Percentiles rank a stretch among this genome's conserved stretches.
Evolutionary conservation across 805 yeast species (phyloP).

Genomic region (Cyberlindnera nakhonratchasimensis): DNA sequence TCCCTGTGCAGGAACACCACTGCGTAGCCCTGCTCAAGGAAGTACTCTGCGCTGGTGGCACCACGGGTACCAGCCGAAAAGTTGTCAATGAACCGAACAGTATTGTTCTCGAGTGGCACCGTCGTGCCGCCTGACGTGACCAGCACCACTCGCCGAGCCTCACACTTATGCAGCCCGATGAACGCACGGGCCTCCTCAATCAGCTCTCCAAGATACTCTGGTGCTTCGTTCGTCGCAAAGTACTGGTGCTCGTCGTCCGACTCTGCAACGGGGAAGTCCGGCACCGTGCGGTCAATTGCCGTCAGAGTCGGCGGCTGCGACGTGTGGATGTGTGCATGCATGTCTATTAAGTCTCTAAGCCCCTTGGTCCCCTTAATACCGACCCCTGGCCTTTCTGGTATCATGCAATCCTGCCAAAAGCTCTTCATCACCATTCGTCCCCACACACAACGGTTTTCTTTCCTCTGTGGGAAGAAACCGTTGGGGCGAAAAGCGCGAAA

Average conservation of each 20-base stretch:
- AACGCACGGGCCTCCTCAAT: conserved; percentile 56
- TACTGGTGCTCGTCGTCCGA: conserved; percentile 68
- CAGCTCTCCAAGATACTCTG: conserved; percentile 65
- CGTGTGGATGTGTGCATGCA: conserved; percentile 43
- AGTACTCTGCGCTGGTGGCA: conserved; percentile 91
- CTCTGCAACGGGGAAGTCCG: conserved; percentile 76
- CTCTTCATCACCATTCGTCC: no score
- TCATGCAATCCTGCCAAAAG: no score
- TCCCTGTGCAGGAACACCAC: conserved; percentile 92
- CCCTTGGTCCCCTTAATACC: no score
- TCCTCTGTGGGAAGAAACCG: no score
- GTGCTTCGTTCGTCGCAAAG: conserved; percentile 70
- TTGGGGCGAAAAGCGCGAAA: no score
- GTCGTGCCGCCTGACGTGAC: conserved; percentile 98
- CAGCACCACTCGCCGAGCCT: conserved; percentile 56
- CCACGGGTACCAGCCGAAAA: conserved; percentile 98
- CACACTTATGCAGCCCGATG: conserved; percentile 48
- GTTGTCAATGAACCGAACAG: conserved; percentile 94
- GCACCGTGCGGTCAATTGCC: conserved; percentile 78
- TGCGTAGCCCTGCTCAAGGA: conserved; percentile 80
- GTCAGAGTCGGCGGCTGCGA: conserved; percentile 63
- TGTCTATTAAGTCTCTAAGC: no score
- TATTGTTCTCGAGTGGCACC: conserved; percentile 94
- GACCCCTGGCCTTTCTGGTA: no score
- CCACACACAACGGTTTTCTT: no score